A percentile compares a stretch with the other conserved stretches of the same genome.
phyloP scores from a whole-genome alignment of 2,329 filamentous ascomycete genomes.

The Botrytis aclada region DNA sequence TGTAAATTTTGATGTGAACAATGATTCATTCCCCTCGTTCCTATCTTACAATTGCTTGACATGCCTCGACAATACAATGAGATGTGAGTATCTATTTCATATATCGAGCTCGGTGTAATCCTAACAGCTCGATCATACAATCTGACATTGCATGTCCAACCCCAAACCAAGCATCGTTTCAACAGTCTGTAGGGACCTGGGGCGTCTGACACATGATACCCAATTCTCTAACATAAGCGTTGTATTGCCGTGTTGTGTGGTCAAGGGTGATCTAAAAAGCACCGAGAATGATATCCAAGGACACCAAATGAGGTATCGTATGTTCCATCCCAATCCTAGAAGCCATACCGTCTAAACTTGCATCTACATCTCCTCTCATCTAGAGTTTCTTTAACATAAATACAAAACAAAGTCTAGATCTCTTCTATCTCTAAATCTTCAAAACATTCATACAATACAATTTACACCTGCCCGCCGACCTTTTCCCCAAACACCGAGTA shows the following conservation, averaged over 20 bases:
- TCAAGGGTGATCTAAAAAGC: background rate
- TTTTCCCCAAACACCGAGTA: constrained; percentile 59
- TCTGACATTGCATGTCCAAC: background rate
- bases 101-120: background rate
- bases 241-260: background rate
- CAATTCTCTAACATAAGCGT: background rate
- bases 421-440: background rate
- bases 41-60: no score
- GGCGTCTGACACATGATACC: background rate
- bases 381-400: background rate
- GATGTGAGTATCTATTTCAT: background rate
- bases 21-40: background rate
- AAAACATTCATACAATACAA: background rate
- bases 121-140: background rate
- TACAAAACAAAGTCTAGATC: background rate
- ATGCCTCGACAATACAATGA: background rate
- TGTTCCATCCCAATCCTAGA: background rate
- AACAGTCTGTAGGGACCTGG: background rate
- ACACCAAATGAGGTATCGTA: background rate
- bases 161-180: background rate
- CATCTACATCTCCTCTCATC: background rate
- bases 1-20: background rate
- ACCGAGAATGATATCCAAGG: background rate
- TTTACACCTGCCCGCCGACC: background rate
- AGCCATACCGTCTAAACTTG: background rate